Conservation (phyloP, 2,329 filamentous ascomycete species). For the Scedosporium dehoogii region DNA sequence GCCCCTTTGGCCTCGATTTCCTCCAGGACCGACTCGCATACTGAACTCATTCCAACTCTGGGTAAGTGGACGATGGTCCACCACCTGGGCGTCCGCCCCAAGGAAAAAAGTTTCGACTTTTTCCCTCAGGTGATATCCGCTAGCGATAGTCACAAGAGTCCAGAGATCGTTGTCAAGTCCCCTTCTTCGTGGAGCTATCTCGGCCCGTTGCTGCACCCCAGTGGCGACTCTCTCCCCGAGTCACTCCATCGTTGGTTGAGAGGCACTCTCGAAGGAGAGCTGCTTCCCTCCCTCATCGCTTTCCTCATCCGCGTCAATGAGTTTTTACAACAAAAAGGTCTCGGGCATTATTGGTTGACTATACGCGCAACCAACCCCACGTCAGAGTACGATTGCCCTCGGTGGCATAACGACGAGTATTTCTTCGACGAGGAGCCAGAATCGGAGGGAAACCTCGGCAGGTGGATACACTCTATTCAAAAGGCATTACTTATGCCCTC, state of each 20-base stretch:
- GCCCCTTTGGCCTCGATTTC: no score
- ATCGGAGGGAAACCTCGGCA: conserved; percentile 4
- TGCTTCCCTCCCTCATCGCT: conserved; percentile 24
- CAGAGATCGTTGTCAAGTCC: conserved; percentile 13
- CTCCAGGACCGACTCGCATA: no score
- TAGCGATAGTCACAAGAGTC: neutral
- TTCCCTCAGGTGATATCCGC: neutral
- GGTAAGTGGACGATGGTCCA: neutral
- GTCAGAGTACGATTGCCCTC: conserved; percentile 29
- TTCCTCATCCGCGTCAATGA: conserved; percentile 29
- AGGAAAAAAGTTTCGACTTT: neutral
- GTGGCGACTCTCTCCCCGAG: neutral
- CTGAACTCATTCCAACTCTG: no score
- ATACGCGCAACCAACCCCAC: conserved; percentile 34
- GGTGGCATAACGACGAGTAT: conserved; percentile 40
- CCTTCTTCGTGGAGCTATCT: conserved; percentile 33
- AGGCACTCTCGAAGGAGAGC: conserved; percentile 21
- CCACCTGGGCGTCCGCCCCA: neutral
- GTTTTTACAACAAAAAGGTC: conserved; percentile 22
- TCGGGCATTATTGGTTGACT: conserved; percentile 35
- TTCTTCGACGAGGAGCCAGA: conserved; percentile 25
- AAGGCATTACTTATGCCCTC: neutral
- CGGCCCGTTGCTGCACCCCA: conserved; percentile 25
- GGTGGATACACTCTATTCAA: neutral
- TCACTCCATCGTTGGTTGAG: conserved; percentile 26